Base-by-base conservation (phyloP, 192 early-diverging fungal species). In the Diversispora epigaea region DNA sequence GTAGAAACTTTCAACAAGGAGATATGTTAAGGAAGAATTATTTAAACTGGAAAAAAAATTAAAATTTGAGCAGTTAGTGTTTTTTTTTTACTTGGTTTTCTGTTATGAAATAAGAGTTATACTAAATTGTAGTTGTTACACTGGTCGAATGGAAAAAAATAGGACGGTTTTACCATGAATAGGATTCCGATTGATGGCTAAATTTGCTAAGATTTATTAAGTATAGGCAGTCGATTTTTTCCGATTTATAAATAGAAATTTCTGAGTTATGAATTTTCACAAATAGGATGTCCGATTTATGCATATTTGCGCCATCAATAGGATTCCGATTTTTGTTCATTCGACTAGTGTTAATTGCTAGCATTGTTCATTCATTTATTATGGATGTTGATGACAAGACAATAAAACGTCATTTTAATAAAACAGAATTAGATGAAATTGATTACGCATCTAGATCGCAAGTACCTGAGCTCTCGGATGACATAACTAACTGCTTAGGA, bases 321-420 rank as follows among this genome's bases (percentile, higher is more conserved):
- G n/a, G n/a, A n/a, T n/a, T n/a, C n/a, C n/a, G n/a, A n/a, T n/a
- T n/a, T n/a, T n/a, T n/a, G n/a, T n/a, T n/a, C n/a, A n/a, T n/a
- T n/a, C n/a, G n/a, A n/a, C 41, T 69, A 71, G 56, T 77, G n/a
- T 40, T 66, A 21, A n/a, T 58, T 67, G 6, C 4, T 73, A 77
- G 76, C 62, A 22, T 57, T 22, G 11, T 71, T 7, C 68, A 77
- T 49, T 77, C 76, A 15, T 77, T 77, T 62, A 77, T 77, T 50
- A 6, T 77, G 11, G 76, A 71, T 47, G 21, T 77, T 6, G 68
- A 77, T 61, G 68, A 77, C 62, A 32, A 68, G 11, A n/a, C 47
- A 62, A 71, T 77, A 47, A 15, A 2, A 17, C 14, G 46, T 0
- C 58, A 62, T 77, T 77, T 77, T 22, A 77, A n/a, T 43, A 15